phyloP scores from a whole-genome alignment of 225 moss, liverwort and hornwort species.

The Thuidium tamariscinum region DNA sequence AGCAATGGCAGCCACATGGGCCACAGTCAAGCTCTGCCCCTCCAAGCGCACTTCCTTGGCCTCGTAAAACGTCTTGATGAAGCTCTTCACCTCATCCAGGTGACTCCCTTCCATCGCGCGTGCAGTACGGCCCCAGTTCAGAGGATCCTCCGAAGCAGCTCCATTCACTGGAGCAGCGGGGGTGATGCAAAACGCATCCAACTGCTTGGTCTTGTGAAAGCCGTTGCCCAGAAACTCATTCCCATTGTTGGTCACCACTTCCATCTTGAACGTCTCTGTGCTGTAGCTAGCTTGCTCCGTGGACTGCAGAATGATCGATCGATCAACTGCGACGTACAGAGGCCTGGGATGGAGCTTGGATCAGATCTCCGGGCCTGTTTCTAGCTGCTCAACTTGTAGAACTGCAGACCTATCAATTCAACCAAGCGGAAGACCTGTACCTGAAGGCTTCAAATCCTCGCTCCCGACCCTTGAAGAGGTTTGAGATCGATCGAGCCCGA shows the following conservation, averaged over 20 bases:
- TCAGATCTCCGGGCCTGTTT: not conserved
- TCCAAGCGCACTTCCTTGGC: conserved; percentile 6
- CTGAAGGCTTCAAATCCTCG: not conserved
- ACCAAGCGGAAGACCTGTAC: not conserved
- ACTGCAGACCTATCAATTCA: not conserved
- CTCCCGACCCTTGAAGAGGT: not conserved
- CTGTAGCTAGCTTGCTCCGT: not conserved
- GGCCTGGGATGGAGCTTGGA: not conserved
- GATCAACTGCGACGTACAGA: not conserved
- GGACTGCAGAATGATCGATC: not conserved
- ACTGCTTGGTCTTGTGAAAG: not conserved
- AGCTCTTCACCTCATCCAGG: conserved; percentile 24
- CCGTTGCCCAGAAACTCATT: not conserved
- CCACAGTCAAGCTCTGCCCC: conserved; percentile 27
- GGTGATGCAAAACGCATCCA: conserved; percentile 10
- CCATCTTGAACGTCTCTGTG: not conserved
- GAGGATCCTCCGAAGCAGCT: not conserved
- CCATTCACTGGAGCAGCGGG: not conserved
- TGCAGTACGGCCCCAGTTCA: conserved; percentile 18
- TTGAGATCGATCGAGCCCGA: not conserved
- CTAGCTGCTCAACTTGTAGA: not conserved
- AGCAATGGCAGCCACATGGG: conserved; percentile 26
- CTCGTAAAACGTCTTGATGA: conserved; percentile 8
- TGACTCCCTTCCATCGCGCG: conserved; percentile 24
- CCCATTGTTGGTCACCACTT: not conserved